A percentile compares a stretch with the other conserved stretches of the same genome.
phyloP scores from a whole-genome alignment of 1,284 basidiomycete genomes.

The Crepidotus sp. region DNA sequence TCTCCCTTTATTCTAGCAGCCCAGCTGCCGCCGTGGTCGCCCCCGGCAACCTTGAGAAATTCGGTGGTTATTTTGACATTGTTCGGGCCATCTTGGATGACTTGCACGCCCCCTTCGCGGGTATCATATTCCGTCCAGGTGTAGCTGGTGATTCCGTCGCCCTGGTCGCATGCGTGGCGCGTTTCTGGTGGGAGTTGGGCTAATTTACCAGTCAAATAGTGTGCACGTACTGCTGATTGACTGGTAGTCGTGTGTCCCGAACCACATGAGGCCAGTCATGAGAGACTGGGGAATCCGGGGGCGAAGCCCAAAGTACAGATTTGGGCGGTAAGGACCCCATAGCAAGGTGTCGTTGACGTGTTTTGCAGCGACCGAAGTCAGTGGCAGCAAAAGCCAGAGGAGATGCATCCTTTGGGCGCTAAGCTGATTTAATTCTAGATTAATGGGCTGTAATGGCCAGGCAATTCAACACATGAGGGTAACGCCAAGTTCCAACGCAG shows the following conservation, averaged over 20 bases:
- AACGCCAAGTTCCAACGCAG: neutral
- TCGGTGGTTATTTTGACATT: slow-evolving; percentile 83
- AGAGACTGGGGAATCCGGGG: slow-evolving; percentile 80
- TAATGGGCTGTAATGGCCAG: neutral
- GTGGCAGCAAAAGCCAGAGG: slow-evolving; percentile 17
- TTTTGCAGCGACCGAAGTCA: slow-evolving; percentile 10
- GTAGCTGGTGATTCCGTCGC: slow-evolving; percentile 73
- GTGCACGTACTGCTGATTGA: slow-evolving; percentile 51
- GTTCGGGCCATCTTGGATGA: slow-evolving; percentile 72
- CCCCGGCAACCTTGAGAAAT: slow-evolving; percentile 75
- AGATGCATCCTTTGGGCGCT: slow-evolving; percentile 11
- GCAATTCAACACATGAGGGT: neutral
- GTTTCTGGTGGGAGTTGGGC: slow-evolving; percentile 45
- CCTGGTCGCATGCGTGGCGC: slow-evolving; percentile 87
- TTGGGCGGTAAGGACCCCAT: slow-evolving; percentile 88
- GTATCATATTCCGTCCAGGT: slow-evolving; percentile 86
- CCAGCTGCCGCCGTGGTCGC: slow-evolving; percentile 82
- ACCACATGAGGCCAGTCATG: slow-evolving; percentile 90
- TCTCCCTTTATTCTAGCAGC: slow-evolving; percentile 80
- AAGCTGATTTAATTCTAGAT: too few relatives aligned
- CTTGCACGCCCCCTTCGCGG: slow-evolving; percentile 76
- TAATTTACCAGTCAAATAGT: too few relatives aligned
- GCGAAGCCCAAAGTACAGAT: slow-evolving; percentile 87
- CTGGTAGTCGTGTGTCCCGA: slow-evolving; percentile 74
- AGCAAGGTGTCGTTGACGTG: slow-evolving; percentile 54